Base-by-base conservation (phyloP, 2,329 filamentous ascomycete genomes). In the Aotearoamyces nothofagi region DNA sequence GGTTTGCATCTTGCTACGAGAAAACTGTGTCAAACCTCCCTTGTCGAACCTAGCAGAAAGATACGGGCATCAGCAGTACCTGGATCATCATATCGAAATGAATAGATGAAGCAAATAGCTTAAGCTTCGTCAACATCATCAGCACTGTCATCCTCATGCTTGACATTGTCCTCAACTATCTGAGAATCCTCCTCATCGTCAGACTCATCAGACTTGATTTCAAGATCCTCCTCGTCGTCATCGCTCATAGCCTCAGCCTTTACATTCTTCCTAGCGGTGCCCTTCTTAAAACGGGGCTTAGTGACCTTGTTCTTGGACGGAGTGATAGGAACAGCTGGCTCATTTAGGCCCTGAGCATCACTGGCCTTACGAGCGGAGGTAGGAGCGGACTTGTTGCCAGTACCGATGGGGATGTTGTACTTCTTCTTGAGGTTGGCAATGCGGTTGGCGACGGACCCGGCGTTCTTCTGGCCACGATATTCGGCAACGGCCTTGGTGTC, bases 371-470 rank as follows among this genome's bases (percentile, higher is more conserved):
- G 32, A 16, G 16, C 22, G 13, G 22, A n/a, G n/a, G n/a, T n/a
- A n/a, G n/a, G n/a, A 17, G 24, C 27, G 11, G 17, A 27, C 5
- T 12, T 14, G 3, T 20, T 27, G 12, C 33, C 30, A 5, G 28
- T 20, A 4, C 19, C 29, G 11, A 45, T 33, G 5, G 35, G 30
- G 17, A 45, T 16, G 15, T 35, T 28, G 9, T 40, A 46, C 23
- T 46, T 42, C 33, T 45, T 46, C 38, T 43, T 46, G 16, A 49
- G 24, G 1, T 4, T 9, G 5, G 25, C 15, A 11, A 49, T 31
- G 7, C 33, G 33, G 33, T 49, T 49, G 13, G 17, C 16, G 10
- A 41, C 40, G 1, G 45, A 47, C 4, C 35, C 33, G 7, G 14
- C 24, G 27, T 45, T 47, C 5, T 20, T 32, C 22, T 39, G 40